Evolutionary conservation across 345 rosid genomes (phyloP).

Genomic region (Rhodamnia rubescens): DNA sequence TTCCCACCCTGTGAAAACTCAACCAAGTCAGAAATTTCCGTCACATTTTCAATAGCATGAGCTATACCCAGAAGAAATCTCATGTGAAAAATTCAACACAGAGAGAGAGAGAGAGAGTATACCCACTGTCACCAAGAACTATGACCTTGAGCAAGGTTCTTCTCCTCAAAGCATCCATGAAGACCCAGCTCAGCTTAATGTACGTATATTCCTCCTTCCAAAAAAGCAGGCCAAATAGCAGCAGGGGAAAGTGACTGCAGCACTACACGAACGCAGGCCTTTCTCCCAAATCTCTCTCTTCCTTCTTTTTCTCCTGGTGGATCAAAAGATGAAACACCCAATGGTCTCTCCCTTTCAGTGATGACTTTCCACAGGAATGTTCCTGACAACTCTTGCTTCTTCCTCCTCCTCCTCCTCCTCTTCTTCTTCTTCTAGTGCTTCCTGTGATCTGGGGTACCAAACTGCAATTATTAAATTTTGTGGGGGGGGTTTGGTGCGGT

Average conservation of each 20-base stretch:
- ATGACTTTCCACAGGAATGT: not conserved
- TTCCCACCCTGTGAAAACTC: constrained; percentile 62
- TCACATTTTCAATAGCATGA: not conserved
- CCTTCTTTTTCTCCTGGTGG: not conserved
- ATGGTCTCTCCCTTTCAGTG: not conserved
- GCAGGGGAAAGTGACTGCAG: not conserved
- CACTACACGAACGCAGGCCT: not conserved
- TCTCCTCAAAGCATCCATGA: constrained; percentile 43
- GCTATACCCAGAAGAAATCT: not conserved
- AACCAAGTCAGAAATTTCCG: not conserved
- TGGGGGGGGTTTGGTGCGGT: not conserved
- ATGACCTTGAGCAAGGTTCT: constrained; percentile 79
- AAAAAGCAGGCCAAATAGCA: not conserved
- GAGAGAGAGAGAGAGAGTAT: not conserved
- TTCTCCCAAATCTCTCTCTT: not conserved
- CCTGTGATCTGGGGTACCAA: not conserved
- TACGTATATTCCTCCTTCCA: not conserved
- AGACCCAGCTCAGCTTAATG: not conserved
- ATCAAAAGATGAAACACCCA: not conserved
- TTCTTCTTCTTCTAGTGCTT: not conserved
- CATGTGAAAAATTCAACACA: not conserved
- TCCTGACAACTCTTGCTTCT: not conserved
- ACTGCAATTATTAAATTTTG: not conserved
- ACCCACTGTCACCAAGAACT: constrained; percentile 90
- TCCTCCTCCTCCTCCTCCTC: not conserved